Evolutionary conservation across 805 yeast genomes (phyloP).

Genomic region (Pichia scutulata): DNA sequence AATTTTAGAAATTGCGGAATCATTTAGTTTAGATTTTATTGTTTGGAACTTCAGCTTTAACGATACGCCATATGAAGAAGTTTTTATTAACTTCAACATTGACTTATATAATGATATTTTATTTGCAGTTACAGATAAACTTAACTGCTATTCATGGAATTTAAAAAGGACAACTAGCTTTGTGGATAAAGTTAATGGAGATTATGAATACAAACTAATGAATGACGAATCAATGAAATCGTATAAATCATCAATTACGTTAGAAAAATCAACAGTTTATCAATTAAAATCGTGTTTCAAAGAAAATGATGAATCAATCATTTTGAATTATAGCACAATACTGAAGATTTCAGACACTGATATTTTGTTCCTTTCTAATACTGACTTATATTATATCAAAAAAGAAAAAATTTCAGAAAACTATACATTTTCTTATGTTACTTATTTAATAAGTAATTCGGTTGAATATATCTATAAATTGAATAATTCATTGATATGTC

Average conservation of each 20-base stretch:
- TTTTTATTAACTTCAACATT: conserved; percentile 23
- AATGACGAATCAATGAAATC: conserved; percentile 1
- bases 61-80: conserved; percentile 21
- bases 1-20: conserved; percentile 17
- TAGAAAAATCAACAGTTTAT: conserved; percentile 21
- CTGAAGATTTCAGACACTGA: conserved; percentile 24
- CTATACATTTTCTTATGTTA: conserved; percentile 16
- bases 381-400: conserved; percentile 24
- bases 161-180: conserved; percentile 8
- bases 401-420: conserved; percentile 12
- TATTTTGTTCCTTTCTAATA: conserved; percentile 22
- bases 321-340: conserved; percentile 21
- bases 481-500: conserved; percentile 18
- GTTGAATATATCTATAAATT: conserved; percentile 28
- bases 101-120: conserved; percentile 24
- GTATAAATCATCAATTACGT: conserved; percentile 7
- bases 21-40: conserved; percentile 23
- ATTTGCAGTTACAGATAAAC: conserved; percentile 24
- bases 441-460: conserved; percentile 17
- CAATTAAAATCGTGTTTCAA: conserved; percentile 24
- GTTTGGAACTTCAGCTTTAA: conserved; percentile 30
- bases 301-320: conserved; percentile 15
- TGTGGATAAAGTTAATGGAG: neutral
- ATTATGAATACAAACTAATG: neutral
- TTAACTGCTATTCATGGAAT: conserved; percentile 31